Conservation (phyloP, 2,329 filamentous ascomycete species). For the Verticillium alfalfae region DNA sequence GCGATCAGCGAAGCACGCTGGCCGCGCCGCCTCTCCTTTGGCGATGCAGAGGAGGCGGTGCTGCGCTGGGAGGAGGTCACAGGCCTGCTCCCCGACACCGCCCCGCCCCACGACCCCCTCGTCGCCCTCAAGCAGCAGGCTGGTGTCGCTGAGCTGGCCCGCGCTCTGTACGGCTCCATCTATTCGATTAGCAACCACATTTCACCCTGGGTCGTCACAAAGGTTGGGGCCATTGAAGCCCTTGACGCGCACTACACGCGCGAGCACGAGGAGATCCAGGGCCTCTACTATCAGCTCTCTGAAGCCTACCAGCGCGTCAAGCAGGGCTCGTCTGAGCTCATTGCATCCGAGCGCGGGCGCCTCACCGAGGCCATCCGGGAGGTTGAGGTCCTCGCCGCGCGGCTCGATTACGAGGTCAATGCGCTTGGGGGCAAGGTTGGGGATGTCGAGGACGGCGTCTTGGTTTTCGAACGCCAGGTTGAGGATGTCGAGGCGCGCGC, state of each 20-base stretch:
- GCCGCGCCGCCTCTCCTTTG: slow-evolving; percentile 70
- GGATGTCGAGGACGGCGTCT: slow-evolving; percentile 80
- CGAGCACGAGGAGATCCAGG: slow-evolving; percentile 61
- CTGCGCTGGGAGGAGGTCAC: slow-evolving; percentile 54
- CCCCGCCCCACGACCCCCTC: slow-evolving; percentile 8
- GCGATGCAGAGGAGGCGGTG: slow-evolving; percentile 69
- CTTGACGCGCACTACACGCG: slow-evolving; percentile 58
- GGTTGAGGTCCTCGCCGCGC: slow-evolving; percentile 73
- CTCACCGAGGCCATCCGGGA: slow-evolving; percentile 71
- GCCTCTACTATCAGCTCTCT: slow-evolving; percentile 63
- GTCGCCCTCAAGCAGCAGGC: slow-evolving; percentile 9
- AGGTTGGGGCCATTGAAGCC: slow-evolving; percentile 48
- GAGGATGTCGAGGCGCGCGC: slow-evolving; percentile 62
- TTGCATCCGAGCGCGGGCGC: slow-evolving; percentile 62
- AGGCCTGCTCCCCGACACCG: neutral
- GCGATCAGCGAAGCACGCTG: slow-evolving; percentile 53
- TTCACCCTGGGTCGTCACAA: slow-evolving; percentile 55
- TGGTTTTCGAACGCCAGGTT: slow-evolving; percentile 75
- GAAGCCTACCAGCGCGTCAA: slow-evolving; percentile 65
- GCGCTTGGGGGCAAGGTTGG: slow-evolving; percentile 73
- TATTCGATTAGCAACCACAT: slow-evolving; percentile 45
- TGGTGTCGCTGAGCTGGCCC: slow-evolving; percentile 46
- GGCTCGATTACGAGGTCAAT: slow-evolving; percentile 87
- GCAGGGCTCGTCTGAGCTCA: slow-evolving; percentile 60
- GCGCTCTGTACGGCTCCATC: slow-evolving; percentile 48